Base-by-base conservation (phyloP, 345 rosid species). In the Rubroshorea leprosula region DNA sequence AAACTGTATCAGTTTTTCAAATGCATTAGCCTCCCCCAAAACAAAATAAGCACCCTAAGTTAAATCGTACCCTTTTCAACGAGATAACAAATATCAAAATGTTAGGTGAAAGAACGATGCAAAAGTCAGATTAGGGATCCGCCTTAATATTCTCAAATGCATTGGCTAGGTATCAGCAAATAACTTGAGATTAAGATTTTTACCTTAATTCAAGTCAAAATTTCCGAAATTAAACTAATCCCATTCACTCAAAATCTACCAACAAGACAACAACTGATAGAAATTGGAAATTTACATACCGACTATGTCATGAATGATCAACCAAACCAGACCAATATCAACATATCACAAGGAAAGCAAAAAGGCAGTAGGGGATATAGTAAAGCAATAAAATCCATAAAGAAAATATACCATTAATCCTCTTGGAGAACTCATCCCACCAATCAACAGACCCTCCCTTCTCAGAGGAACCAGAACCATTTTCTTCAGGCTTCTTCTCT, bases 401-500 rank as follows among this genome's bases (percentile, higher is more conserved):
- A 45, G 2, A 55, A 19, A 57, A 53, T 6, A 43, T 66, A 80
- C 85, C 82, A 65, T 73, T 66, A 72, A 75, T 67, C 68, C 72
- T 55, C 60, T 57, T 67, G 31, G 67, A 80, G 43, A 75, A 74
- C 53, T 75, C 80, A 63, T 61, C 78, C 78, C 78, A 77, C 80
- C 80, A 73, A 75, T 75, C 80, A 43, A 55, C 48, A 61, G 82
- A 63, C 38, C 58, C 72, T 48, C 74, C 77, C 51, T 68, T 69
- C 67, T 71, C 72, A 9, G 78, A 43, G 45, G 72, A 72, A 76
- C 71, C 78, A 64, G 73, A 70, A 68, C 57, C 78, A 62, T 61
- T 65, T 19, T 62, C 79, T 54, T 62, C 76, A 35, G 55, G 51
- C 54, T 58, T 77, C 61, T 64, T 77, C 60, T 69, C 77, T 8